phyloP scores from a whole-genome alignment of 257 asterid genomes.

The Solanum rostratum region DNA sequence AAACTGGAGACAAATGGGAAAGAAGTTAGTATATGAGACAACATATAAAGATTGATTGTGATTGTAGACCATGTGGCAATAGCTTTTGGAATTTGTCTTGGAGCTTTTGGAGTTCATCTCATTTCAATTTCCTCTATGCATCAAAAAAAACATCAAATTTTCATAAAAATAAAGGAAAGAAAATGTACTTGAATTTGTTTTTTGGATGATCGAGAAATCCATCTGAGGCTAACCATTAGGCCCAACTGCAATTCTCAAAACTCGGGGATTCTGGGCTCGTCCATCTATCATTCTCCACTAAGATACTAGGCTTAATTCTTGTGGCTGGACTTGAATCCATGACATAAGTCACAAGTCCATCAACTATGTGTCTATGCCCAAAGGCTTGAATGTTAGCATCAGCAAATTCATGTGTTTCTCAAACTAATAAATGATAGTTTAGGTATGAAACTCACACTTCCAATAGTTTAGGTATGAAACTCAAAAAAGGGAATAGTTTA shows the following conservation, averaged over 20 bases:
- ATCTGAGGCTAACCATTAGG: not conserved
- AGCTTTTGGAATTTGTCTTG: constrained; percentile 12
- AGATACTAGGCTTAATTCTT: not conserved
- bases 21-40: constrained; percentile 6
- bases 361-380: not conserved
- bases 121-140: not conserved
- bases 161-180: not conserved
- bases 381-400: not conserved
- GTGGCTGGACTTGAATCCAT: not conserved
- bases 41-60: not conserved
- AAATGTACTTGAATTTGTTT: not conserved
- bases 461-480: too few species aligned
- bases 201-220: not conserved
- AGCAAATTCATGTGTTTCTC: not conserved
- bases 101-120: constrained; percentile 14
- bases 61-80: constrained; percentile 16
- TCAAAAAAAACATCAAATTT: not conserved
- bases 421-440: too few species aligned
- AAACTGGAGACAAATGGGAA: not conserved
- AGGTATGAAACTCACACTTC: too few species aligned
- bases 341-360: not conserved
- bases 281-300: not conserved
- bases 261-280: not conserved
- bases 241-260: not conserved
- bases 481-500: too few species aligned